phyloP scores from a whole-genome alignment of 106 monocot genomes.

The Dioscorea alata region DNA sequence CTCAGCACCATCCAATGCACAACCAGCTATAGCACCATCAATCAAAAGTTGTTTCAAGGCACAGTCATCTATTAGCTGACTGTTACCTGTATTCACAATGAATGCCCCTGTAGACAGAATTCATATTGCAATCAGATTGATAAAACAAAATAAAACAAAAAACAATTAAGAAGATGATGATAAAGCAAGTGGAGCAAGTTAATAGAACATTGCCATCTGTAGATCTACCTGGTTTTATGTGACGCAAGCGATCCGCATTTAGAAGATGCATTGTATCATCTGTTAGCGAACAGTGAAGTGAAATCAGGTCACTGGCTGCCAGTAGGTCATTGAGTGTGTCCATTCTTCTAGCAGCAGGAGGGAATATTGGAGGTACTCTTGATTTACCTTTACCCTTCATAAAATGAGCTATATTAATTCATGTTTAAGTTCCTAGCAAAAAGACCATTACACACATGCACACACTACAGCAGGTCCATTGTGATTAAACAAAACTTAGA shows the following conservation, averaged over 20 bases:
- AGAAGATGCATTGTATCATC: constrained; percentile 83
- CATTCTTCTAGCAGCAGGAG: constrained; percentile 94
- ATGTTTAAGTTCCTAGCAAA: no score
- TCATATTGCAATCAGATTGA: no score
- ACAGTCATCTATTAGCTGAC: constrained; percentile 81
- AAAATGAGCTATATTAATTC: no score
- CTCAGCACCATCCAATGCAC: constrained; percentile 97
- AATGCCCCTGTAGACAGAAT: constrained; percentile 48
- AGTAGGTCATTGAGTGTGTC: constrained; percentile 95
- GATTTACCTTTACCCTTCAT: constrained; percentile 60
- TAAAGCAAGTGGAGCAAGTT: neutral
- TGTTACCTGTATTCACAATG: constrained; percentile 71
- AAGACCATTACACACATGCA: no score
- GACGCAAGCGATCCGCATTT: constrained; percentile 76
- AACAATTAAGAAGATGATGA: no score
- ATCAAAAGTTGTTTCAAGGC: constrained; percentile 87
- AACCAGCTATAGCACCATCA: constrained; percentile 94
- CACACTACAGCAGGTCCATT: no score
- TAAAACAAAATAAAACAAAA: no score
- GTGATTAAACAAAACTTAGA: no score
- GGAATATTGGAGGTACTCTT: constrained; percentile 55
- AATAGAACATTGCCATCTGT: neutral
- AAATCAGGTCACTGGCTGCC: constrained; percentile 92
- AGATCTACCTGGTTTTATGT: constrained; percentile 83
- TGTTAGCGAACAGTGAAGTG: constrained; percentile 85